Evolutionary conservation across 192 early-diverging fungal genomes (phyloP), one percentile per base, ranked within the genome.

Genomic region (Coemansia guatemalensis): DNA sequence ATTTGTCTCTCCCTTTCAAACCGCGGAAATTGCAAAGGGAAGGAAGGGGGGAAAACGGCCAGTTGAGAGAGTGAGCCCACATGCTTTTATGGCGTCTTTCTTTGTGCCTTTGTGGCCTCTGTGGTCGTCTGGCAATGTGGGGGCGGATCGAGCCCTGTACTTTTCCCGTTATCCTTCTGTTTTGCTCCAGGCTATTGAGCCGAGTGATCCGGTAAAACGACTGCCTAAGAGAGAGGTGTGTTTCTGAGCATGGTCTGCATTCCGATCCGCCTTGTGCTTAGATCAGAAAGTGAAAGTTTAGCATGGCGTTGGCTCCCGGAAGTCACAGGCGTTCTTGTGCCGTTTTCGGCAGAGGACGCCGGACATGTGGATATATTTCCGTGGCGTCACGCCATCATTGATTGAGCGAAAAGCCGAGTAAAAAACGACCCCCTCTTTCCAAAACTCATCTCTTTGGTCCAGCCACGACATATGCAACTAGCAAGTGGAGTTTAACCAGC

Each of bases 351-450:
- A 44, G 39, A 44, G 17, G 39, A 44, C 17, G 9, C 41, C 21
- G 35, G 32, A 23, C 54, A 22, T 17, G 23, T 29, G 23, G n/a
- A 17, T 50, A 48, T 64, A 64, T 56, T 64, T 56, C 39, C 17
- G 62, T 64, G 62, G 62, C 62, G 62, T 64, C 53, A 56, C 62
- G 62, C 62, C 62, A 64, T 56, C 35, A 29, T 41, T 26, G 7
- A 27, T 41, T 27, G 61, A 27, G 20, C 20, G 50, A 39, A 21
- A 51, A n/a, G 29, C 18, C n/a, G n/a, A n/a, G n/a, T n/a, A n/a
- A n/a, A n/a, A n/a, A n/a, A n/a, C n/a, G n/a, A n/a, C n/a, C 8
- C 20, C 27, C 30, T 17, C 30, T 20, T 60, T 44, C 14, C 14
- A 39, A 2, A 17, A 2, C 39, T 17, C 14, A 59, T 8, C 41